Base-by-base conservation (phyloP, 2,329 filamentous ascomycete genomes). In the Trichophyton rubrum region DNA sequence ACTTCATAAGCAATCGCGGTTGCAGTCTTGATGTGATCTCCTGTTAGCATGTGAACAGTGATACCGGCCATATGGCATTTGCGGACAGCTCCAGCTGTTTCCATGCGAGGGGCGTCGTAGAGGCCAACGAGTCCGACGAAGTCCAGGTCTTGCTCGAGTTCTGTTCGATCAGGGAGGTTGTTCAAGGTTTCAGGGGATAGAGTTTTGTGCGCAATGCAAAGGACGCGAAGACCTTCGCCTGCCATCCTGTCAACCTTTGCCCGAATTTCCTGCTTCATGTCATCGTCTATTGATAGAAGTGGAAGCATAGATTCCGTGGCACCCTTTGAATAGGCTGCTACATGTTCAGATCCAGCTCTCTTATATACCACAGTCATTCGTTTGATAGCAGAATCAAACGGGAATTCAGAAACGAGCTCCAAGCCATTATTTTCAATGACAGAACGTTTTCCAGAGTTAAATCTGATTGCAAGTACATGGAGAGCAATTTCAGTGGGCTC, bases 91-190 rank as follows among this genome's bases (percentile, higher is more conserved):
- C 76, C 79, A 40, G 85, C 85, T 3, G 88, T 89, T 75, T 91
- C 88, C 3, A 82, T 80, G 3, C 88, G 86, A 57, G 88, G 88
- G 8, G 88, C 88, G 65, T 93, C 88, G 71, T 91, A 90, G 66
- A 92, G 86, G 59, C 88, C 89, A 35, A 86, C 85, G 4, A 95
- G 81, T 15, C 89, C 89, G 3, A 88, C 79, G 61, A 91, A 86
- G 2, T 79, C 80, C 40, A 93, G 80, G 43, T 80, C 76, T 24
- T 74, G 73, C 68, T 91, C 88, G 17, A 89, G 80, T 1, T 75
- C 70, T 8, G 73, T 70, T 8, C 88, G 85, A 4, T 80, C 73
- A 9, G 79, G 69, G 38, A 80, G 74, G 56, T 77, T 71, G 58
- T 72, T 74, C 40, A 80, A 73, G 43, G 74, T 72, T 2, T 73